Evolutionary conservation across 805 yeast genomes (phyloP).

Genomic region (Candida methanosorbosa): DNA sequence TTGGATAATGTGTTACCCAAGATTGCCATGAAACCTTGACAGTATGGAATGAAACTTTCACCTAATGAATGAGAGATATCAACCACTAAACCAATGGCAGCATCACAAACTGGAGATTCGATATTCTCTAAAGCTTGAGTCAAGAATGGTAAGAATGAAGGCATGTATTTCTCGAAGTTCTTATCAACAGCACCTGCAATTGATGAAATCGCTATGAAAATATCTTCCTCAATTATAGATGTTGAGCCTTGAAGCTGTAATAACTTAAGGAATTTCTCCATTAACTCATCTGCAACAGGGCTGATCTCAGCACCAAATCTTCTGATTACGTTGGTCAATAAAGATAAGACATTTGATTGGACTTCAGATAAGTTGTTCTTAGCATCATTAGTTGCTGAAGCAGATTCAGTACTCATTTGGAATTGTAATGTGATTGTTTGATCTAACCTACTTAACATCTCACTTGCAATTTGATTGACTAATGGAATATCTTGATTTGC

Average conservation of each 20-base stretch:
- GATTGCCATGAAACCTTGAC: slow-evolving; percentile 74
- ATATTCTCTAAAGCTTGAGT: slow-evolving; percentile 72
- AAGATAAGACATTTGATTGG: slow-evolving; percentile 71
- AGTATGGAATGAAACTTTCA: slow-evolving; percentile 59
- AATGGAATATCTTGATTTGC: slow-evolving; percentile 60
- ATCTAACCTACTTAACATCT: slow-evolving; percentile 64
- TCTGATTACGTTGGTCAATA: slow-evolving; percentile 77
- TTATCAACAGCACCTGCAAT: slow-evolving; percentile 74
- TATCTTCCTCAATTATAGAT: slow-evolving; percentile 81
- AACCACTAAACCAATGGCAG: slow-evolving; percentile 93
- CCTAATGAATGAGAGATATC: slow-evolving; percentile 90
- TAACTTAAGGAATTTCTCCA: slow-evolving; percentile 73
- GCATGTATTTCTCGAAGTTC: slow-evolving; percentile 68
- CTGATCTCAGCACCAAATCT: slow-evolving; percentile 61
- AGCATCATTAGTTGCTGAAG: slow-evolving; percentile 48
- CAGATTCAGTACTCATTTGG: slow-evolving; percentile 16
- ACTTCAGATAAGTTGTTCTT: slow-evolving; percentile 76
- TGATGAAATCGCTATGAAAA: slow-evolving; percentile 85
- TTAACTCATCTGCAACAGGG: slow-evolving; percentile 71
- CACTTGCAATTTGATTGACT: slow-evolving; percentile 67
- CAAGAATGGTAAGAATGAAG: slow-evolving; percentile 75
- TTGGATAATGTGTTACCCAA: slow-evolving; percentile 67
- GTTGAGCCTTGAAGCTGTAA: slow-evolving; percentile 51
- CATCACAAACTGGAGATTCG: slow-evolving; percentile 74
- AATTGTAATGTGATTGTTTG: slow-evolving; percentile 58